Evolutionary conservation across 2,329 filamentous ascomycete genomes (phyloP), one percentile per base, ranked within the genome.

Genomic region (Cucurbitaria berberidis): DNA sequence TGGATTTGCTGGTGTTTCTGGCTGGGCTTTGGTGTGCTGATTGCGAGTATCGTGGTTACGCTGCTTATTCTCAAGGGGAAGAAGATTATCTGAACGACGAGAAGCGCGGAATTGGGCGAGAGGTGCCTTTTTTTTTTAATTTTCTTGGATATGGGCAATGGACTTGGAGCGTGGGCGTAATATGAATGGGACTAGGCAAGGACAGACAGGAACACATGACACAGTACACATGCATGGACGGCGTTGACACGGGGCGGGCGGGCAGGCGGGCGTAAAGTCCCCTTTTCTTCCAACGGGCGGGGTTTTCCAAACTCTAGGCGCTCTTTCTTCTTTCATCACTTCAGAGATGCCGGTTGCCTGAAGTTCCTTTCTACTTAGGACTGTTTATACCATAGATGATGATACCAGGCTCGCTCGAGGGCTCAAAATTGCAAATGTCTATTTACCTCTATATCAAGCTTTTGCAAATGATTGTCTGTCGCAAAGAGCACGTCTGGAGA

Each of bases 1-100:
- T 77, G 77, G 45, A 75, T 84, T 45, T 82, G 79, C 61, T 80
- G 75, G 71, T 55, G 61, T 13, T 82, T 81, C 63, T 82, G 79
- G 80, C 51, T 78, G 2, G 59, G 61, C n/a, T 71, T 81, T 44
- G 60, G 78, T n/a, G 70, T 76, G 2, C 47, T 84, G 9, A 70
- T 82, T 0, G 77, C 75, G 0, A 79, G 73, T 0, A 68, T 80
- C 1, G 77, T 82, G 10, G 73, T 78, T 1, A 68, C 79, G 0
- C 65, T 83, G 0, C 69, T 83, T 53, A 78, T 80, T 70, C 49
- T 80, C 51, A 68, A 72, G 50, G 56, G 59, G 22, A 67, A 57
- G 46, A 48, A 53, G 18, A 64, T 74, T 16, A 66, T 74, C 15
- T 73, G 55, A 66, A 13, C 0, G 19, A n/a, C 16, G 11, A 26